These are phyloP conservation scores for Hyaloperonospora arabidopsidis DNA, from an alignment of 352 stramenopile genomes.

Conservation along the genomic window DNA sequence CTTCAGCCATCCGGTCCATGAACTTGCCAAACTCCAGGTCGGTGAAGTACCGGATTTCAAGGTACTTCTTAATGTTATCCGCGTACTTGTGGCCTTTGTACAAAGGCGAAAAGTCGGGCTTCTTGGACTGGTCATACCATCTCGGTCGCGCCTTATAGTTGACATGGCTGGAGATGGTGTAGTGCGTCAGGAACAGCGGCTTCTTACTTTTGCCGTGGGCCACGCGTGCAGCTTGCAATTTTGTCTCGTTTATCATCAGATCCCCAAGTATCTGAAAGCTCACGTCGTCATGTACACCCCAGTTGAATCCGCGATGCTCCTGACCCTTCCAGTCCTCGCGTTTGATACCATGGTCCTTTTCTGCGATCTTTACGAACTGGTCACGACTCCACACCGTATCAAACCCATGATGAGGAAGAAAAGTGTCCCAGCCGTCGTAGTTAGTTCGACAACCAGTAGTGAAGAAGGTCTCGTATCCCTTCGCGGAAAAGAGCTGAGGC, in stretches of 20 bases:
- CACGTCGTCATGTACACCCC: conserved; percentile 50
- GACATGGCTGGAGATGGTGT: conserved; percentile 52
- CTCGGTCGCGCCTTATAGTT: conserved; percentile 25
- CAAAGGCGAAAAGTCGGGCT: conserved; percentile 36
- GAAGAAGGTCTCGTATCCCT: conserved; percentile 41
- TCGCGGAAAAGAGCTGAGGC: conserved; percentile 38
- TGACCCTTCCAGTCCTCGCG: conserved; percentile 24
- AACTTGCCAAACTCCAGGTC: conserved; percentile 45
- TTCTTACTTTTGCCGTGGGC: conserved; percentile 20
- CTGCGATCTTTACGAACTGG: conserved; percentile 33
- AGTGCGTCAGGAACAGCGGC: conserved; percentile 46
- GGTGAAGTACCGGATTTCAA: conserved; percentile 42
- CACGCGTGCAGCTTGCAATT: conserved; percentile 21
- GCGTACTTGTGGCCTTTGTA: conserved; percentile 20
- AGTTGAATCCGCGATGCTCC: conserved; percentile 16
- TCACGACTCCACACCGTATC: conserved; percentile 31
- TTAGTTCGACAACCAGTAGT: conserved; percentile 31
- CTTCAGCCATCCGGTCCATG: conserved; percentile 37
- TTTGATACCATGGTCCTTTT: conserved; percentile 29
- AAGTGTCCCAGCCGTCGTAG: conserved; percentile 43
- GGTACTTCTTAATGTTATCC: conserved; percentile 29
- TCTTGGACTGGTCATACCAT: conserved; percentile 28
- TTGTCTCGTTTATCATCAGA: conserved; percentile 38
- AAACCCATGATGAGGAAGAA: conserved; percentile 43
- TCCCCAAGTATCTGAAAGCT: conserved; percentile 40